These are phyloP conservation scores for Histomonas meleagridis DNA, from an alignment of 208 protist species.

Conservation along the genomic window DNA sequence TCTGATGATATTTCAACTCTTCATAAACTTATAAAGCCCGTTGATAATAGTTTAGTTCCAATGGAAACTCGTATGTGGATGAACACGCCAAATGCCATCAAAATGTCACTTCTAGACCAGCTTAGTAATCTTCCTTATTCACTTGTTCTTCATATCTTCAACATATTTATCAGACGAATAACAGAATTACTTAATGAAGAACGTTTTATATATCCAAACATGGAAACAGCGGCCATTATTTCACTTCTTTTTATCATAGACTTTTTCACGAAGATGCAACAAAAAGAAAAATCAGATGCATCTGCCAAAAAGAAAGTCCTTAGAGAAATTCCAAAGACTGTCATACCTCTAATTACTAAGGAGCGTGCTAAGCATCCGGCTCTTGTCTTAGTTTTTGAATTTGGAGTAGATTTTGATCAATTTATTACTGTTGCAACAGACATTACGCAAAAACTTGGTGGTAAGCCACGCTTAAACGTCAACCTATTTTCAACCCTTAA, in stretches of 20 bases:
- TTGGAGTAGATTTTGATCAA: not conserved
- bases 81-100: not conserved
- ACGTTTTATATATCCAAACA: not conserved
- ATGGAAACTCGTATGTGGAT: not conserved
- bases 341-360: not conserved
- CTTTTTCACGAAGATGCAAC: not conserved
- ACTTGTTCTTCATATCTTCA: no score
- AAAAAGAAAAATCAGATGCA: not conserved
- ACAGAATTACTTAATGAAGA: not conserved
- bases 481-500: not conserved
- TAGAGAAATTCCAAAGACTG: not conserved
- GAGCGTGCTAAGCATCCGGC: not conserved
- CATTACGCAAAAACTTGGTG: not conserved
- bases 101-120: no score
- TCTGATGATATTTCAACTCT: not conserved
- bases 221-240: not conserved
- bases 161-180: not conserved
- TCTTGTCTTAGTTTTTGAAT: not conserved
- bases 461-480: not conserved
- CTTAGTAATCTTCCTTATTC: no score
- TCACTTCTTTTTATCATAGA: not conserved
- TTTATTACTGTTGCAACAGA: not conserved
- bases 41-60: not conserved
- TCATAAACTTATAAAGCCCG: not conserved
- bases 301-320: not conserved